Base-by-base conservation (phyloP, 305 asterid species). In the Fraxinus velutina region DNA sequence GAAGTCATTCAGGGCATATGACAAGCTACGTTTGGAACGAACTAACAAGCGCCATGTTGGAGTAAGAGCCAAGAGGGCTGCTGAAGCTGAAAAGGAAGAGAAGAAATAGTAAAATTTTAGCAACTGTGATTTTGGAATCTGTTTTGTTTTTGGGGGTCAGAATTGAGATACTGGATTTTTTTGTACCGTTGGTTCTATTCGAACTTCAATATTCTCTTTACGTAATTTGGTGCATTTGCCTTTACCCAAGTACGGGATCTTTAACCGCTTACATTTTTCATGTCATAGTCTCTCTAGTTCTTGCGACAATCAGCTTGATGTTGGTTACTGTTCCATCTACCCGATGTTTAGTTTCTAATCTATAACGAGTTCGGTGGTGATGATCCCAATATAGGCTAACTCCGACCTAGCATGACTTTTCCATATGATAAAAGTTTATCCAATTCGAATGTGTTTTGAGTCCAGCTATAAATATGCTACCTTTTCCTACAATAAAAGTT, bases 51-150 rank as follows among this genome's bases (percentile, higher is more conserved):
- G 98, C 62, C 92, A 93, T 21, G 88, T 90, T 5, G 97, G 96
- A 47, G 87, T 85, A 33, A 90, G 97, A 82, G 92, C 89, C 78
- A 93, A 93, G 96, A 93, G 87, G 85, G 98, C 97, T 0, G 97
- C 97, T 0, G 98, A 94, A 85, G 98, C 97, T 0, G 97, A 94
- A 79, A 94, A 94, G 87, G 97, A 94, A 83, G 98, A 93, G 78
- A 94, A 94, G 88, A 94, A 94, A 80, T 92, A 90, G 84, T 34
- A 73, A 73, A 10, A 21, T 72, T 75, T 42, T 39, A 22, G 86
- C 77, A 4, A 50, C 62, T 57, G 27, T 13, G 70, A 57, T 5
- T 19, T 19, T 21, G 10, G 68, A 57, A n/a, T 17, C 12, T 6
- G 30, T 60, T 60, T 19, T 21, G 30, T 4, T n/a, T 57, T 57